Evolutionary conservation across 1,284 basidiomycete species (phyloP), one percentile per base, ranked within the genome.

Genomic region (Tilletia indica): DNA sequence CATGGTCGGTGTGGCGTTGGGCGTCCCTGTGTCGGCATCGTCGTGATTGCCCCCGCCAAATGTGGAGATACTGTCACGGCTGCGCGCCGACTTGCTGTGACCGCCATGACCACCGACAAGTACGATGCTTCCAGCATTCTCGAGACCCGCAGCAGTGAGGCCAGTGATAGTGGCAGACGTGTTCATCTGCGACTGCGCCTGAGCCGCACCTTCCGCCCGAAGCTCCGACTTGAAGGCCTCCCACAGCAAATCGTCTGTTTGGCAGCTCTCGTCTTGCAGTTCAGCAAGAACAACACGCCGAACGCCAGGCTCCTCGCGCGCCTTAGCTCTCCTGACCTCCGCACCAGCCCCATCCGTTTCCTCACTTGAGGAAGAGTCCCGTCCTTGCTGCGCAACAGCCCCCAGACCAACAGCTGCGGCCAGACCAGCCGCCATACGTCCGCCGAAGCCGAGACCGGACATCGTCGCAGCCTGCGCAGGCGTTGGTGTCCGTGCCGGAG

Each of bases 191-290:
- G 51, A 54, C 19, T 39, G 39, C n/a, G 64, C 61, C 36, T 45
- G 21, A 25, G 39, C 61, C n/a, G 56, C 51, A 47, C 54, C 45
- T 36, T 25, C 49, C 2, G 63, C 56, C 6, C 71, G 48, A 14
- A 64, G 58, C 45, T 47, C 49, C 56, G 75, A 67, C 64, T 74
- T 76, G 70, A 70, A 74, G 8, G 36, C 67, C 36, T 72, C 61
- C 79, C 79, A 79, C 5, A 74, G 68, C 42, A 71, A 70, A 48
- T 80, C 77, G 71, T 80, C 77, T 9, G 79, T 80, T 70, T 80
- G 79, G 45, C 73, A 76, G 1, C 73, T 72, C 5, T 69, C 71
- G 39, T 80, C 79, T 64, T 73, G 76, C 38, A 76, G 70, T 49
- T 80, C 78, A 47, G 73, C 72, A 6, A 70, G 45, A 19, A 71